phyloP scores from a whole-genome alignment of 2,329 filamentous ascomycete genomes.

The Amauroascus niger region DNA sequence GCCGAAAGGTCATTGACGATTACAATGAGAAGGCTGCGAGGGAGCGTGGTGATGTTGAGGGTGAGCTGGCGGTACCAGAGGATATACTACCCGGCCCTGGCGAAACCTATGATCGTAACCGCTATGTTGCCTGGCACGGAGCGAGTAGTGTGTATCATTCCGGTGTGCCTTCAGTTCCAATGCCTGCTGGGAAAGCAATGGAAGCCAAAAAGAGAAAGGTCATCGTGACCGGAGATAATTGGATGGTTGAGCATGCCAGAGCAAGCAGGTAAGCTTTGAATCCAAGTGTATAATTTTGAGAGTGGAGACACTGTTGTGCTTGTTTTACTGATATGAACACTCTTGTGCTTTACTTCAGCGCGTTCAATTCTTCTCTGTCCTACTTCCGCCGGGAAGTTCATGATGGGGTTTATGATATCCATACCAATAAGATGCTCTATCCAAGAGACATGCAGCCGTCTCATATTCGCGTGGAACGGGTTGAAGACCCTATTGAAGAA shows the following conservation, averaged over 20 bases:
- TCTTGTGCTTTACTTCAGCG: conserved; percentile 42
- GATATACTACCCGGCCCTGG: conserved; percentile 66
- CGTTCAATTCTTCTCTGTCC: conserved; percentile 70
- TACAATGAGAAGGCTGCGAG: conserved; percentile 70
- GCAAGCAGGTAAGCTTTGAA: conserved; percentile 63
- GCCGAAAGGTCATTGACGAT: conserved; percentile 76
- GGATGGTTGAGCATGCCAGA: conserved; percentile 89
- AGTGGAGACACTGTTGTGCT: background rate
- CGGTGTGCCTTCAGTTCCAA: conserved; percentile 63
- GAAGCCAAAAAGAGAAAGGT: conserved; percentile 77
- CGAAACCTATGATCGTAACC: conserved; percentile 94
- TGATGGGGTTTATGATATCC: conserved; percentile 77
- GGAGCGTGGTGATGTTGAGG: conserved; percentile 70
- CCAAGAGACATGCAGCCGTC: conserved; percentile 84
- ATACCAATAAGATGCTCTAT: conserved; percentile 86
- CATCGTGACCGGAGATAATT: conserved; percentile 85
- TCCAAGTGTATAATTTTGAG: background rate
- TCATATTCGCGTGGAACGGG: conserved; percentile 68
- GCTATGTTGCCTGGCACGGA: conserved; percentile 97
- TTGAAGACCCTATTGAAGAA: conserved; percentile 41
- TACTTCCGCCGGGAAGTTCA: conserved; percentile 59
- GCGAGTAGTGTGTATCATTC: conserved; percentile 94
- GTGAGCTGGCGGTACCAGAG: conserved; percentile 81
- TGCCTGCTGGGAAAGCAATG: conserved; percentile 60
- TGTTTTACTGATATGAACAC: conserved; percentile 1